Conservation (phyloP, 2,329 filamentous ascomycete genomes). For the Neofusicoccum parvum region DNA sequence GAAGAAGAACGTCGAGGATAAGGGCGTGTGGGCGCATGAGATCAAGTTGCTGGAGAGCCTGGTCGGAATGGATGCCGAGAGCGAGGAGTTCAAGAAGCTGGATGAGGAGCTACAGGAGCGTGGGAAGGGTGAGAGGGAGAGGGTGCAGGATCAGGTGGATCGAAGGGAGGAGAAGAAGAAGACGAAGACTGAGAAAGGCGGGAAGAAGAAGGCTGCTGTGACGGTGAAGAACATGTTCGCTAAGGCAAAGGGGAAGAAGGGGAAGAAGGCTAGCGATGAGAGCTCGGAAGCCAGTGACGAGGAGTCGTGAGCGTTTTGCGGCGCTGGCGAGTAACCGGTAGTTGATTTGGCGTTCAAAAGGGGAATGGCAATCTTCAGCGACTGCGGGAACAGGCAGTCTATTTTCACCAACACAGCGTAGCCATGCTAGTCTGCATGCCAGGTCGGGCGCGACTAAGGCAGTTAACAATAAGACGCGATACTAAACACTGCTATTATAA, state of each 20-base stretch:
- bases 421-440: no score
- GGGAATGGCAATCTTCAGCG: no score
- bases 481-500: background rate
- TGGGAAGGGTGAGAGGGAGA: slow-evolving; percentile 71
- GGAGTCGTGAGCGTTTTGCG: slow-evolving; percentile 23
- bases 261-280: slow-evolving; percentile 29
- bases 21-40: slow-evolving; percentile 83
- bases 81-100: slow-evolving; percentile 69
- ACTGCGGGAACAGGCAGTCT: no score
- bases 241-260: slow-evolving; percentile 38
- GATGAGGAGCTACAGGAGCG: slow-evolving; percentile 67
- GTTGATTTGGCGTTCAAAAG: background rate
- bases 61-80: slow-evolving; percentile 78
- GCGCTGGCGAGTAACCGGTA: no score
- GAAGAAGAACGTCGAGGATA: slow-evolving; percentile 69
- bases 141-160: slow-evolving; percentile 77
- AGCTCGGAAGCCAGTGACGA: slow-evolving; percentile 26
- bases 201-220: slow-evolving; percentile 36
- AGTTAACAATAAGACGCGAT: no score
- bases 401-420: no score
- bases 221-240: slow-evolving; percentile 57
- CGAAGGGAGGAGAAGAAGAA: slow-evolving; percentile 67
- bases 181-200: slow-evolving; percentile 47
- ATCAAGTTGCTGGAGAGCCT: slow-evolving; percentile 92
- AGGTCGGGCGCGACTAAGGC: no score